Evolutionary conservation across 1,284 basidiomycete species (phyloP), one percentile per base, ranked within the genome.

Genomic region (Sphagnurus paluster): DNA sequence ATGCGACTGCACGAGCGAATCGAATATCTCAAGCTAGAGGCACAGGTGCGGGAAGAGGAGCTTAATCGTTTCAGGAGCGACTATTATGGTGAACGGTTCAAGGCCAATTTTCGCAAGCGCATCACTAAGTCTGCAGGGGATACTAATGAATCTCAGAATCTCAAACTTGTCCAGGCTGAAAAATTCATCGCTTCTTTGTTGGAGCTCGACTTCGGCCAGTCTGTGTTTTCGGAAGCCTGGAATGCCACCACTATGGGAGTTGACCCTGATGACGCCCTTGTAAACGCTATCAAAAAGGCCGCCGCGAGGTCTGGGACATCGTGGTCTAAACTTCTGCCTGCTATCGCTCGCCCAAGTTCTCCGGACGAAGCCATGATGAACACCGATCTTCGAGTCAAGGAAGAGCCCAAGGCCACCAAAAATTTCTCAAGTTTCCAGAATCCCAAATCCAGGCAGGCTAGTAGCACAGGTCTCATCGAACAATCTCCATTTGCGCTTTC

Each of bases 371-470:
- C 77, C 6, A 75, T 76, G 23, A 68, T 80, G 46, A 64, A 73
- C 42, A 57, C 75, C 59, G 73, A 72, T 16, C 62, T 80, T 45
- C 66, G 64, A 46, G 62, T 73, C 29, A 67, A 76, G 37, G 67
- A 67, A 46, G 70, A 76, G 23, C 63, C 73, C 39, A 64, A 64
- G 39, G 66, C 70, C 17, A 65, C 66, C 52, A 67, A 67, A 49
- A 73, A 71, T 47, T 60, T 62, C 24, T 65, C 72, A 24, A 69
- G 65, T 43, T 78, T 76, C 46, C 78, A 78, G 77, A 77, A 77
- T 59, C 60, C 59, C 10, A 61, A 63, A 19, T 74, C 73, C 14
- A 64, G 63, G 44, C 61, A 68, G 49, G 67, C 65, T 20, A 59
- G 56, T 14, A 48, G 53, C 38, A 38, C 49, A 14, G 62, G 60